A percentile compares a stretch with the other conserved stretches of the same genome.
Evolutionary conservation across 306 rosid genomes (phyloP).

Genomic region (Nissolia schottii): DNA sequence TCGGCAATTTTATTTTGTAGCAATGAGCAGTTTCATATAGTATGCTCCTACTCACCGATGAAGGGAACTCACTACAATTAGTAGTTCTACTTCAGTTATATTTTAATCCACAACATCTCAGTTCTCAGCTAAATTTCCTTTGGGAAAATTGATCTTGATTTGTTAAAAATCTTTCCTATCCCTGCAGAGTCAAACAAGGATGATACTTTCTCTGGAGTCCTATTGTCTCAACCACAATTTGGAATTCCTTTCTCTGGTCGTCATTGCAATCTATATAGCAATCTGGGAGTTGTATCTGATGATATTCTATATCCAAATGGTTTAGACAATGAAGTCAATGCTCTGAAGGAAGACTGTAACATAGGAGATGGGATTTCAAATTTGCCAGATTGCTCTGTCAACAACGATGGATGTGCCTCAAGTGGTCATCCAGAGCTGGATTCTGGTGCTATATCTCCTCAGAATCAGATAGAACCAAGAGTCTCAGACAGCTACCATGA

Average conservation of each 20-base stretch:
- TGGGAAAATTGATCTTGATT: not conserved
- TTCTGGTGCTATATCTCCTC: constrained; percentile 37
- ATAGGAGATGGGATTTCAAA: constrained; percentile 24
- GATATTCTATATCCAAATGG: constrained; percentile 30
- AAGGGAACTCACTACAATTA: not conserved
- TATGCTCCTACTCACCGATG: not conserved
- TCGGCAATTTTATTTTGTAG: not conserved
- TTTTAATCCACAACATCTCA: not conserved
- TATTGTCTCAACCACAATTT: constrained; percentile 31
- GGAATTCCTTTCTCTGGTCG: constrained; percentile 35
- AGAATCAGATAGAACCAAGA: constrained; percentile 35
- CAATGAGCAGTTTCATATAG: not conserved
- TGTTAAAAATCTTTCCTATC: not conserved
- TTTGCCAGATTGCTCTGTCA: constrained; percentile 40
- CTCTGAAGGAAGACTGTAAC: constrained; percentile 12
- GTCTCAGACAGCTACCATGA: constrained; percentile 40
- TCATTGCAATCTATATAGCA: constrained; percentile 29
- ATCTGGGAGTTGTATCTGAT: constrained; percentile 31
- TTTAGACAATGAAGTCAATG: constrained; percentile 26
- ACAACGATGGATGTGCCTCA: constrained; percentile 37
- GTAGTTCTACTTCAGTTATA: not conserved
- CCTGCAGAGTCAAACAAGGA: constrained; percentile 51
- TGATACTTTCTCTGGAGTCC: constrained; percentile 39
- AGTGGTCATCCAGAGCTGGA: constrained; percentile 35
- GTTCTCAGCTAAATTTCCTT: constrained; percentile 1